Conservation (phyloP, 2,329 filamentous ascomycete genomes). For the Fusarium longipes region DNA sequence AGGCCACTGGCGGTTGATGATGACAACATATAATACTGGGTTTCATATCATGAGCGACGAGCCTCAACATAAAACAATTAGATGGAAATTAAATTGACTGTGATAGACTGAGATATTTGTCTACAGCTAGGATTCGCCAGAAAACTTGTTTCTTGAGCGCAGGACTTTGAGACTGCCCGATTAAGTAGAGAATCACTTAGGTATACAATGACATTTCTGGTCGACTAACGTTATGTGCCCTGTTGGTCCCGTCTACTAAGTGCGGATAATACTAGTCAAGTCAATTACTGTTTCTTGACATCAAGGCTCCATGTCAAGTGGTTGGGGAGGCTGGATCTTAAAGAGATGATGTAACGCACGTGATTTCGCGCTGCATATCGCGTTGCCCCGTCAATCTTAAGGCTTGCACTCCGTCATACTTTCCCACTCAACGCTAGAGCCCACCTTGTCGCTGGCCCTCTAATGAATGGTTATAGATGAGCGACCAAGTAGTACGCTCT, state of each 20-base stretch:
- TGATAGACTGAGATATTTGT: background rate
- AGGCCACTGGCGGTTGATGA: conserved; percentile 66
- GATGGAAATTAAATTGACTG: background rate
- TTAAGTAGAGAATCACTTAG: background rate
- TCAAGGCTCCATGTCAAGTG: background rate
- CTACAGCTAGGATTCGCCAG: background rate
- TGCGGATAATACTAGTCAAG: too few species aligned
- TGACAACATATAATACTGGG: background rate
- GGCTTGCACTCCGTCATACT: conserved; percentile 39
- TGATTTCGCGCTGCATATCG: conserved; percentile 61
- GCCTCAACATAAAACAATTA: background rate
- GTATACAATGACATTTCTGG: too few species aligned
- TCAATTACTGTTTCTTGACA: background rate
- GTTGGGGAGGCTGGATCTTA: background rate
- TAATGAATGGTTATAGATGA: conserved; percentile 2
- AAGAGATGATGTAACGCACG: conserved; percentile 52
- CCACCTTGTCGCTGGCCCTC: conserved; percentile 26
- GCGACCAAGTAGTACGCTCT: background rate
- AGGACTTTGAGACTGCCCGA: background rate
- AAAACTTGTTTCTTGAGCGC: background rate
- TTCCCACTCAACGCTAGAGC: conserved; percentile 3
- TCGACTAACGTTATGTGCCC: background rate
- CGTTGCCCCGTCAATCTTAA: conserved; percentile 65
- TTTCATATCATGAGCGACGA: background rate
- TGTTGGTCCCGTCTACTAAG: background rate